Base-by-base conservation (phyloP, 805 yeast species). In the Ogataea haglerorum region DNA sequence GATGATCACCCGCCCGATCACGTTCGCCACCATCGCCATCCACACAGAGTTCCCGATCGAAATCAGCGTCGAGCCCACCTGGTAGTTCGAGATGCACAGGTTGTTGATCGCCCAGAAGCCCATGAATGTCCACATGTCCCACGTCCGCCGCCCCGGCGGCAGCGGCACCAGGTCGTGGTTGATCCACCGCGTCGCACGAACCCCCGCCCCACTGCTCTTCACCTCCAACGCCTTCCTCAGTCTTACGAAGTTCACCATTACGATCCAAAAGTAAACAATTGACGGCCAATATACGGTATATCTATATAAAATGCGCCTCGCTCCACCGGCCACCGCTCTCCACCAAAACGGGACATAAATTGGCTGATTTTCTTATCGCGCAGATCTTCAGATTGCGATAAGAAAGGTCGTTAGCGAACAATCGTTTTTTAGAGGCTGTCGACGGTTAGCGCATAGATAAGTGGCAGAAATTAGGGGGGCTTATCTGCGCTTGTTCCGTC, bases 1-100 rank as follows among this genome's bases (percentile, higher is more conserved):
- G n/a, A 75, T 70, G 10, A 76, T 48, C 8, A 67, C 51, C 54
- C 75, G 74, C 27, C 76, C 80, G 5, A 75, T 47, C 24, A 69
- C 59, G 36, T 64, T 61, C 19, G 70, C 62, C 5, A 71, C 67
- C 52, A 76, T 67, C 10, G 73, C 65, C 44, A 72, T 38, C 53
- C 57, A 46, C 10, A 46, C 49, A 2, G 51, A 40, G 31, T 37
- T 58, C 30, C 80, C 56, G 23, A 44, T 38, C 4, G 50, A 36
- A 24, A 52, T 44, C 16, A 50, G 33, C 3, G 56, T 40, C 13
- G 54, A 50, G 2, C 56, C 56, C 7, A 46, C 49, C 7, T 52
- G 43, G 34, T 45, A 52, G 25, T 47, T 49, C 7, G 53, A 26
- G 43, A 37, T 45, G 49, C 63, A 49, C 14, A 55, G 43, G 38